Evolutionary conservation across 2,329 filamentous ascomycete genomes (phyloP).

Genomic region (Fusarium beomiforme): DNA sequence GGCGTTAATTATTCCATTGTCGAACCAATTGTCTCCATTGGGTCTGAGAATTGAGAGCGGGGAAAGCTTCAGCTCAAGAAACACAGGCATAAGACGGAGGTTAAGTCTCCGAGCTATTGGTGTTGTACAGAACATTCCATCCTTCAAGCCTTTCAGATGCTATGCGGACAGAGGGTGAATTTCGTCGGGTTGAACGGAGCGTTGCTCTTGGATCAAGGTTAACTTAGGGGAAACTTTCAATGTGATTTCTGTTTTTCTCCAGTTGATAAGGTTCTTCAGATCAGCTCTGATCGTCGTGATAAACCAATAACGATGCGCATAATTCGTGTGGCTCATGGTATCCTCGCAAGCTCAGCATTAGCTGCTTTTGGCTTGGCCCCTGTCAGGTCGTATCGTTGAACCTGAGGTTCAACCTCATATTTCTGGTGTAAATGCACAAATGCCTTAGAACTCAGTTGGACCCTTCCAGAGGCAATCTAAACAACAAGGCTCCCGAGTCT

Average conservation of each 20-base stretch:
- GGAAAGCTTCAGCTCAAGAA: background rate
- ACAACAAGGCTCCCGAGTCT: conserved; percentile 31
- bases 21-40: conserved; percentile 6
- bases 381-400: conserved; percentile 29
- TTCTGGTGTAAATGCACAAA: conserved; percentile 46
- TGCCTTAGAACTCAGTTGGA: conserved; percentile 37
- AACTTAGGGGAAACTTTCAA: background rate
- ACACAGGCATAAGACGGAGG: conserved; percentile 1
- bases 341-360: conserved; percentile 21
- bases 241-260: background rate
- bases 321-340: conserved; percentile 15
- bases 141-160: background rate
- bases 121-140: background rate
- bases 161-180: background rate
- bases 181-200: background rate
- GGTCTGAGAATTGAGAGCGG: background rate
- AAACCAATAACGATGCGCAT: conserved; percentile 11
- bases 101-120: background rate
- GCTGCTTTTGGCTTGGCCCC: conserved; percentile 40
- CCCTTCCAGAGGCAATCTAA: conserved; percentile 11
- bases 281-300: background rate
- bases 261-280: background rate
- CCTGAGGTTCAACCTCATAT: conserved; percentile 43
- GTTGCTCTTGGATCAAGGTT: background rate
- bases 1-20: conserved; percentile 5